Conservation (phyloP, 495 filamentous ascomycete species). For the Cercophora sp. region DNA sequence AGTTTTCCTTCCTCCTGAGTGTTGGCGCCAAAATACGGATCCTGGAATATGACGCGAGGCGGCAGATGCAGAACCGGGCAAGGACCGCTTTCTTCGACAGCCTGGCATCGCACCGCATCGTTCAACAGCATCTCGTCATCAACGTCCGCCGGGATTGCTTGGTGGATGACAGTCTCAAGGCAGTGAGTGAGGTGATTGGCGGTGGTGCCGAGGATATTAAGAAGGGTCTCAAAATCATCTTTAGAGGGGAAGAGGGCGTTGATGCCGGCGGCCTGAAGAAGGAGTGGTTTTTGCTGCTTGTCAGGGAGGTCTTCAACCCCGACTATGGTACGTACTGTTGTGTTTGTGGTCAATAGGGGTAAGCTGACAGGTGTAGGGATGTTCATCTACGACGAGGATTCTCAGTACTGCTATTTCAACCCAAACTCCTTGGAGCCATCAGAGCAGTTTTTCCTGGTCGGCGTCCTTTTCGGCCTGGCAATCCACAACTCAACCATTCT, state of each 20-base stretch:
- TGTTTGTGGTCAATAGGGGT: background rate
- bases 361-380: slow-evolving; percentile 52
- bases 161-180: slow-evolving; percentile 83
- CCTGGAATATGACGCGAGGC: slow-evolving; percentile 81
- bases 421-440: slow-evolving; percentile 87
- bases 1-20: slow-evolving; percentile 90
- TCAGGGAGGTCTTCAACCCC: slow-evolving; percentile 88
- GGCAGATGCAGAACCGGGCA: slow-evolving; percentile 89
- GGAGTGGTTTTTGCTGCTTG: slow-evolving; percentile 92
- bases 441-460: slow-evolving; percentile 90
- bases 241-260: slow-evolving; percentile 84
- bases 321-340: slow-evolving; percentile 65
- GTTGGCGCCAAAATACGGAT: slow-evolving; percentile 94
- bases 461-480: slow-evolving; percentile 81
- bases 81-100: slow-evolving; percentile 90
- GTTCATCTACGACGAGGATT: slow-evolving; percentile 94
- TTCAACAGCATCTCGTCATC: slow-evolving; percentile 77
- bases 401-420: slow-evolving; percentile 92
- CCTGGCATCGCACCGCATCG: slow-evolving; percentile 66
- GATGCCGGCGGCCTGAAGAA: slow-evolving; percentile 90
- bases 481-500: slow-evolving; percentile 98
- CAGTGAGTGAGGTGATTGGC: slow-evolving; percentile 84
- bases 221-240: slow-evolving; percentile 84
- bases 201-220: slow-evolving; percentile 84
- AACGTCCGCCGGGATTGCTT: slow-evolving; percentile 82